A percentile compares a stretch with the other conserved stretches of the same genome.
phyloP scores from a whole-genome alignment of 2,329 filamentous ascomycete species.

The Diaporthe vexans region DNA sequence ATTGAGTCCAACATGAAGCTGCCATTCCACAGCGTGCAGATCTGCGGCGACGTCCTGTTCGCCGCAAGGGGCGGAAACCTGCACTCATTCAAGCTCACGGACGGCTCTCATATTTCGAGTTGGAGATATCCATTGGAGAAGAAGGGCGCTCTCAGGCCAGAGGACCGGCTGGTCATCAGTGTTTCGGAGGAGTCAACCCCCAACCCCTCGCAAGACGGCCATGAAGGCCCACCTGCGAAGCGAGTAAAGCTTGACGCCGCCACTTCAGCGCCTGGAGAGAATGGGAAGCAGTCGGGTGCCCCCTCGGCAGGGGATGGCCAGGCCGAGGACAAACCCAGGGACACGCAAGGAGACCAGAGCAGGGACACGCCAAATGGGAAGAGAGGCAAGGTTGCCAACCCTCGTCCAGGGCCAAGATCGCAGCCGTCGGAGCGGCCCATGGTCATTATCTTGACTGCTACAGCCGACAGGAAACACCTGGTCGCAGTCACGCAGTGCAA shows the following conservation, averaged over 20 bases:
- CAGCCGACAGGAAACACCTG: conserved; percentile 75
- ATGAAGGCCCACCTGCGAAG: conserved; percentile 47
- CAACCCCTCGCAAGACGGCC: conserved; percentile 27
- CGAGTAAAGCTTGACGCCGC: conserved; percentile 45
- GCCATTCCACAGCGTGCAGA: conserved; percentile 76
- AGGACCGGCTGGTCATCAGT: conserved; percentile 25
- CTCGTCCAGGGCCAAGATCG: conserved; percentile 33
- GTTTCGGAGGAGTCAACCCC: conserved; percentile 37
- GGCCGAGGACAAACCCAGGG: conserved; percentile 9
- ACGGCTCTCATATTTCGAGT: conserved; percentile 70
- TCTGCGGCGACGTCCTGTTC: conserved; percentile 72
- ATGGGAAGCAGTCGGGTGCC: conserved; percentile 36
- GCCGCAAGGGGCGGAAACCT: conserved; percentile 82
- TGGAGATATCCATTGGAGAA: conserved; percentile 68
- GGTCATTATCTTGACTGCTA: conserved; percentile 77
- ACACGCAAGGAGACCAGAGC: conserved; percentile 41
- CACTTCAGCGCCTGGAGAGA: conserved; percentile 32
- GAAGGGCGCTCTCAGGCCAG: conserved; percentile 45
- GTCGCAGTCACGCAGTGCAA: conserved; percentile 93
- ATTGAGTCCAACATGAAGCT: conserved; percentile 56
- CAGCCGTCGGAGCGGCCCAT: conserved; percentile 49
- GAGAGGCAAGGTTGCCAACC: conserved; percentile 46
- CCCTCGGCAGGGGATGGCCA: not conserved
- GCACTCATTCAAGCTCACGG: conserved; percentile 73
- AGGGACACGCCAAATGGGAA: conserved; percentile 48